phyloP scores from a whole-genome alignment of 371 early-diverging fungal species.

The Apophysomyces elegans region DNA sequence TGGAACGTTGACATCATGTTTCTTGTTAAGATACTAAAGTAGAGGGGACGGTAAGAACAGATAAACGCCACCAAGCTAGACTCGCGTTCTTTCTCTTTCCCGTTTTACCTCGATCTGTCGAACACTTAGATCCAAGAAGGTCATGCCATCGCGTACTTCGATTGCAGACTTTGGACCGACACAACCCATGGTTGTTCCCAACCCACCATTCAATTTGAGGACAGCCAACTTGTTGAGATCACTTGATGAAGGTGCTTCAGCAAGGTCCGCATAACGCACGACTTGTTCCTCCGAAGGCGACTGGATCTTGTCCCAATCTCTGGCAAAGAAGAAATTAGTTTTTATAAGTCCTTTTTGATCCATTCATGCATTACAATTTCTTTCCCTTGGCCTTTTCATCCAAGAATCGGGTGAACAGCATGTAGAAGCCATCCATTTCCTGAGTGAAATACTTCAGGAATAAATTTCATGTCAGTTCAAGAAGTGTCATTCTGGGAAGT shows the following conservation, averaged over 20 bases:
- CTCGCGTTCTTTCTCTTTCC: too few relatives aligned
- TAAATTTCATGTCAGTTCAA: background rate
- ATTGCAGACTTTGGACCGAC: constrained; percentile 99
- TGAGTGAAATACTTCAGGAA: constrained; percentile 45
- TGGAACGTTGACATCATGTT: constrained; percentile 91
- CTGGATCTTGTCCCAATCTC: constrained; percentile 93
- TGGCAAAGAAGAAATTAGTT: constrained; percentile 31
- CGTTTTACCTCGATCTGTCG: constrained; percentile 95
- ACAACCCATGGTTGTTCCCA: constrained; percentile 99
- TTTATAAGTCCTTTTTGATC: background rate
- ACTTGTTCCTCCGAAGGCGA: constrained; percentile 89
- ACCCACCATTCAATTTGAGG: constrained; percentile 99
- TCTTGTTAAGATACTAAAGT: constrained; percentile 85
- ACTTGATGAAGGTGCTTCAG: constrained; percentile 49
- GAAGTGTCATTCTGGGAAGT: background rate
- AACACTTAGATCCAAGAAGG: constrained; percentile 98
- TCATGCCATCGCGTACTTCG: constrained; percentile 98
- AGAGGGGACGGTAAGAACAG: background rate
- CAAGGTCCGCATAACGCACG: constrained; percentile 75
- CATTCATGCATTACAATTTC: constrained; percentile 73
- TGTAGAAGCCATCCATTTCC: constrained; percentile 93
- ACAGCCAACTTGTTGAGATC: constrained; percentile 95
- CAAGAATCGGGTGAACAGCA: constrained; percentile 87
- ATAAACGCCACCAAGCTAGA: too few relatives aligned
- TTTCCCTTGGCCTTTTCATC: constrained; percentile 80